Evolutionary conservation across 139 green algal species (phyloP).

Genomic region (Edaphochlamys debaryana): DNA sequence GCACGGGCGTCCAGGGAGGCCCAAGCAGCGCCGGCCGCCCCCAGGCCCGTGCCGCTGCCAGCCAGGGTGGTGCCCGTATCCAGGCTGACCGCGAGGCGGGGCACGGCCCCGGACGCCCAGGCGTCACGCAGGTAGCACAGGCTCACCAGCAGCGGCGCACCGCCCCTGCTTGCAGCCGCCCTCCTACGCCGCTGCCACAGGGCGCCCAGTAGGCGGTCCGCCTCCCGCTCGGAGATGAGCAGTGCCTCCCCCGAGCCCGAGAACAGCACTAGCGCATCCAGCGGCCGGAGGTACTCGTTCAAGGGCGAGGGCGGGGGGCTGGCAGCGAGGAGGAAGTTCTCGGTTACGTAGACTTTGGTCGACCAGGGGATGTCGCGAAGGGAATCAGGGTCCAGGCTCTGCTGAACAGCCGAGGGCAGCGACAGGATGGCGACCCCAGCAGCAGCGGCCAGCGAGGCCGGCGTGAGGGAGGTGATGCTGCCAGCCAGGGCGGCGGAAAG

Average conservation of each 20-base stretch:
- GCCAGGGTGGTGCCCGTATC: no score
- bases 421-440: no score
- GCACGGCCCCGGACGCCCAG: not conserved
- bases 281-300: no score
- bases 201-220: no score
- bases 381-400: not conserved
- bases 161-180: conserved; percentile 48
- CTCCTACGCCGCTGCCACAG: no score
- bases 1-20: no score
- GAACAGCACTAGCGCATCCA: no score
- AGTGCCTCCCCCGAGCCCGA: no score
- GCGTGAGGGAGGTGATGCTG: not conserved
- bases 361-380: conserved; percentile 1
- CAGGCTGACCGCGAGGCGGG: not conserved
- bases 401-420: not conserved
- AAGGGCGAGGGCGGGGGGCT: no score
- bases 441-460: not conserved
- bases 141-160: conserved; percentile 46
- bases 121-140: no score
- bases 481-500: conserved; percentile 15
- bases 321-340: conserved; percentile 51
- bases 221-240: no score
- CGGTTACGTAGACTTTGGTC: conserved; percentile 37
- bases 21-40: not conserved
- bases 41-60: no score